phyloP scores from a whole-genome alignment of 2,329 filamentous ascomycete genomes.

The Hypoxylon sp. region DNA sequence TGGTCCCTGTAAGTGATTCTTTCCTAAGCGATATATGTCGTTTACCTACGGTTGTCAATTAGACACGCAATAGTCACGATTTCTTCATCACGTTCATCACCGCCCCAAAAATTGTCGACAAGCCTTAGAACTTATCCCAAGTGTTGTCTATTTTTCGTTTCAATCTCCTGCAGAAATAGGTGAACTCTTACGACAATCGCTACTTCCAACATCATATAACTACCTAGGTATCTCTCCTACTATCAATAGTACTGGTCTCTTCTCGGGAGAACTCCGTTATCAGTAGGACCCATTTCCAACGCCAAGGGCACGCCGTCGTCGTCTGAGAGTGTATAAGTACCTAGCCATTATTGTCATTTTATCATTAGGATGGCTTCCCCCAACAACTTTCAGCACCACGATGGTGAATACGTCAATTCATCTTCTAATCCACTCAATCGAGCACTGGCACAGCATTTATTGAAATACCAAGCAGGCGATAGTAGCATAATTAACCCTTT shows the following conservation, averaged over 20 bases:
- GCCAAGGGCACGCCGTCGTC: background rate
- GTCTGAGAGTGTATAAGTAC: background rate
- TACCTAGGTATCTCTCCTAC: background rate
- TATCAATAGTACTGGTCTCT: background rate
- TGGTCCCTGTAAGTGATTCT: background rate
- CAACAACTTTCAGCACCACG: background rate
- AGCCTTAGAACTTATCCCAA: background rate
- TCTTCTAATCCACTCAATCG: background rate
- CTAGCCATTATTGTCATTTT: background rate
- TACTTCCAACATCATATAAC: background rate
- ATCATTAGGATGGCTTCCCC: background rate
- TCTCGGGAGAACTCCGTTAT: background rate
- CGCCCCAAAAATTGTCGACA: background rate
- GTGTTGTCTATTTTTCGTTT: background rate
- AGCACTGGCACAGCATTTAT: background rate
- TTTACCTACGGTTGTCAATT: background rate
- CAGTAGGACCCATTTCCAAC: background rate
- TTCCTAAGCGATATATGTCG: background rate
- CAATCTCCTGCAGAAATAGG: background rate
- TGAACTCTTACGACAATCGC: background rate
- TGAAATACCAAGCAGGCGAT: background rate
- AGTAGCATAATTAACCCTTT: background rate
- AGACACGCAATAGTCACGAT: background rate
- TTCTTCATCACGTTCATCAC: background rate
- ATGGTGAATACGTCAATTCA: background rate